Percentiles rank a stretch among this genome's conserved stretches.
Conservation (phyloP, 2,329 filamentous ascomycete species). For the Macroventuria anomochaeta region DNA sequence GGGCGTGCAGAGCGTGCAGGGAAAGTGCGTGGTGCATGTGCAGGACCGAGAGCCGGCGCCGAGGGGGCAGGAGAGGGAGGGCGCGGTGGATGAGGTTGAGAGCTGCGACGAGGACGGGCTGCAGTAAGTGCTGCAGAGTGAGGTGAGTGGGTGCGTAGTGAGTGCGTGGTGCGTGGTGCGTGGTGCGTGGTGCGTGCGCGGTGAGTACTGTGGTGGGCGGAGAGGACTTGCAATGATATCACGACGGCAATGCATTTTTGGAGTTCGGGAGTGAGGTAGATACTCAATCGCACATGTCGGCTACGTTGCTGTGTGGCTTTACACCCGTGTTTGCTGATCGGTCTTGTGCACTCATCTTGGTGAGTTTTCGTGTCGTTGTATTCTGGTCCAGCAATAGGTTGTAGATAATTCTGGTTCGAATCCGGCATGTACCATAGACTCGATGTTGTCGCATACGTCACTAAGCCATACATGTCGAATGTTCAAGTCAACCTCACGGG, state of each 20-base stretch:
- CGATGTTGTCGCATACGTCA: background rate
- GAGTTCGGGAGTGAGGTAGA: conserved; percentile 8
- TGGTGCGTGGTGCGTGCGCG: too few species aligned
- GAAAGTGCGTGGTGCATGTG: conserved; percentile 84
- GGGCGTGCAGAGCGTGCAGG: conserved; percentile 72
- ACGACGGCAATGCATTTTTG: conserved; percentile 10
- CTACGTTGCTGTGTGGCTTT: background rate
- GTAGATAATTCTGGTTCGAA: too few species aligned
- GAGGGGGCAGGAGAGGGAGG: conserved; percentile 64
- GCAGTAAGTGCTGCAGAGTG: too few species aligned
- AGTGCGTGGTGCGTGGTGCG: background rate
- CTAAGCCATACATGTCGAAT: background rate
- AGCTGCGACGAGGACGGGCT: conserved; percentile 69
- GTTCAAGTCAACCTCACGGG: background rate
- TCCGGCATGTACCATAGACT: background rate
- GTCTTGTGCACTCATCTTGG: too few species aligned
- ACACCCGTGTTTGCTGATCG: too few species aligned
- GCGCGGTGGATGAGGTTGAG: conserved; percentile 88
- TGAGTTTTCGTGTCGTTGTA: too few species aligned
- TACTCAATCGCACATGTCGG: conserved; percentile 3
- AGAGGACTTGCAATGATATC: conserved; percentile 7
- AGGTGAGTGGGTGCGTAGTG: background rate
- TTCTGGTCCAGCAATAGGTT: too few species aligned
- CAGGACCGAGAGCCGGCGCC: conserved; percentile 70
- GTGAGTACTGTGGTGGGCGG: too few species aligned